Percentiles rank a stretch among this genome's conserved stretches.
Evolutionary conservation across 345 rosid genomes (phyloP).

Genomic region (Mercurialis annua): DNA sequence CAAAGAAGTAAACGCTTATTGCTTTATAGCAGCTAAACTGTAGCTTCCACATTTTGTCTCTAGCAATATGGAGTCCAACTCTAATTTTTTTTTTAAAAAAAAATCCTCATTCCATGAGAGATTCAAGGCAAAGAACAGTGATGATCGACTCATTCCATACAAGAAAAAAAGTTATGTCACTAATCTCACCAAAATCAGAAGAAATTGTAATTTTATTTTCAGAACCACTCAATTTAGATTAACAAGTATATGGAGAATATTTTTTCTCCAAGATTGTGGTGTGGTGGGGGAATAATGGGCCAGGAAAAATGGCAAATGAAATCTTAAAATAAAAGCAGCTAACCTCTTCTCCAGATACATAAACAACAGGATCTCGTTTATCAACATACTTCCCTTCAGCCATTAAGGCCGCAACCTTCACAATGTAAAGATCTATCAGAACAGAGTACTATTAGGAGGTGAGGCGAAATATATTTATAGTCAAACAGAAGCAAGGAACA

Average conservation of each 20-base stretch:
- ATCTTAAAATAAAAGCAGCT: constrained; percentile 13
- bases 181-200: neutral
- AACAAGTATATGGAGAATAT: neutral
- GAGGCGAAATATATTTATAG: neutral
- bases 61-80: neutral
- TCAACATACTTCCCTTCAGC: constrained; percentile 53
- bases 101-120: too few species aligned
- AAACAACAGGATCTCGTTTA: constrained; percentile 64
- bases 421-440: constrained; percentile 27
- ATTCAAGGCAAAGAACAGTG: too few species aligned
- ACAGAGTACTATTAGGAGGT: neutral
- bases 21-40: neutral
- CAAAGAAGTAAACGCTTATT: neutral
- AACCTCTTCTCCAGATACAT: constrained; percentile 97
- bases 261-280: neutral
- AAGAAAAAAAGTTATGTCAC: neutral
- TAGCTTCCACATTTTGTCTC: neutral
- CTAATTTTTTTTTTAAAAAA: too few species aligned
- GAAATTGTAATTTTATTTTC: neutral
- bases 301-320: constrained; percentile 1
- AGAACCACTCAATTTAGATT: neutral
- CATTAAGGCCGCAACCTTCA: constrained; percentile 72
- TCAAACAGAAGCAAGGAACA: neutral
- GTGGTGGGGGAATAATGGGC: neutral
- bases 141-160: neutral